Conservation (phyloP, 345 rosid genomes). For the Dovyalis caffra region DNA sequence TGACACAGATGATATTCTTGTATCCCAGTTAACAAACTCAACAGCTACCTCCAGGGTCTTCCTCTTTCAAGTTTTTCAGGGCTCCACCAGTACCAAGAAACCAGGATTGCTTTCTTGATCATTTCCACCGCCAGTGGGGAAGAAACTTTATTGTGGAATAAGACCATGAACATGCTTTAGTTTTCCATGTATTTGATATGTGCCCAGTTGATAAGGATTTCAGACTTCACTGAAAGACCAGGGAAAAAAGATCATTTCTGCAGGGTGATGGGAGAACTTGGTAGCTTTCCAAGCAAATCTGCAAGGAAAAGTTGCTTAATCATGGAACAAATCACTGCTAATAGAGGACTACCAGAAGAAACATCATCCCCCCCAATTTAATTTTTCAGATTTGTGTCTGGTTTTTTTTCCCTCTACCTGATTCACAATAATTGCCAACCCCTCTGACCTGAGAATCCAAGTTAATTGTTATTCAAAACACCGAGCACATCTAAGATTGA, state of each 20-base stretch:
- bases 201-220: not conserved
- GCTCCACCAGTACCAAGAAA: no score
- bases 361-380: not conserved
- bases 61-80: no score
- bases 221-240: not conserved
- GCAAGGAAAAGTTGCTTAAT: not conserved
- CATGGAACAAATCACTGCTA: not conserved
- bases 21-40: no score
- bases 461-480: not conserved
- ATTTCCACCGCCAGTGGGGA: no score
- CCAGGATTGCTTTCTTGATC: no score
- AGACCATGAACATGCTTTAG: not conserved
- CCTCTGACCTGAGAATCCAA: no score
- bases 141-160: no score
- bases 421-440: no score
- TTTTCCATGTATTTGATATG: not conserved
- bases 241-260: not conserved
- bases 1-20: no score
- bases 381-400: no score
- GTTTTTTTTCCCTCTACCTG: no score
- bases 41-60: no score
- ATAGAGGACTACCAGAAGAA: not conserved
- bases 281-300: not conserved
- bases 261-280: not conserved
- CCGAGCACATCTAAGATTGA: not conserved